Evolutionary conservation across 2,329 filamentous ascomycete species (phyloP).

Genomic region (Fusarium sp.): DNA sequence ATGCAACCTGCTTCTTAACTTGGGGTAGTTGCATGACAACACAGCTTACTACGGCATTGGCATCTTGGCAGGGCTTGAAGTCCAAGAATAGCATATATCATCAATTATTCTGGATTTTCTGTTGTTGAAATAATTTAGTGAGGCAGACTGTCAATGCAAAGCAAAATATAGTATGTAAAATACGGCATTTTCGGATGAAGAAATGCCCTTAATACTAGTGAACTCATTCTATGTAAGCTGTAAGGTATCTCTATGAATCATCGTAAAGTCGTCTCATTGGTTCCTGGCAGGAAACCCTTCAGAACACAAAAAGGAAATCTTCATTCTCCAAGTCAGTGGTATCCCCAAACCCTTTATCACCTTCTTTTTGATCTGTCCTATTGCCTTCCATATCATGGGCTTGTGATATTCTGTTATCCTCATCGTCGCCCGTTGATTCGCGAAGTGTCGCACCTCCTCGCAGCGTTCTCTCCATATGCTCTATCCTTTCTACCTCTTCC

Average conservation of each 20-base stretch:
- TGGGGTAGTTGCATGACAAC: conserved; percentile 13
- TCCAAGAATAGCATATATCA: conserved; percentile 1
- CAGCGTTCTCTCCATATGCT: conserved; percentile 43
- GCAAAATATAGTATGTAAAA: neutral
- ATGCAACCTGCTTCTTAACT: conserved; percentile 9
- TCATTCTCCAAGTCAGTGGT: conserved; percentile 71
- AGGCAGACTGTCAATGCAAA: neutral
- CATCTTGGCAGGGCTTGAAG: conserved; percentile 4
- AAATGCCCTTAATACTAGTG: neutral
- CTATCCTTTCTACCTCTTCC: conserved; percentile 56
- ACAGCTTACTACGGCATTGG: conserved; percentile 13
- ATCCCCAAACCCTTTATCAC: conserved; percentile 57
- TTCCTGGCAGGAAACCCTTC: conserved; percentile 4
- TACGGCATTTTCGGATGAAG: neutral
- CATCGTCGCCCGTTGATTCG: conserved; percentile 11
- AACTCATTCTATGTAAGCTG: neutral
- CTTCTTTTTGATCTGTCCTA: conserved; percentile 11
- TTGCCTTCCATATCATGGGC: conserved; percentile 27
- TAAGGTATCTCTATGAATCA: neutral
- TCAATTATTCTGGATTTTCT: neutral
- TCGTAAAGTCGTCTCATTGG: neutral
- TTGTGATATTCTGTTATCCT: conserved; percentile 17
- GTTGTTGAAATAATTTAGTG: neutral
- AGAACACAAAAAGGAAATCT: conserved; percentile 71
- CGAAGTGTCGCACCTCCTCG: conserved; percentile 16